Base-by-base conservation (phyloP, 768 basidiomycete genomes). In the Baorangia bicolor region DNA sequence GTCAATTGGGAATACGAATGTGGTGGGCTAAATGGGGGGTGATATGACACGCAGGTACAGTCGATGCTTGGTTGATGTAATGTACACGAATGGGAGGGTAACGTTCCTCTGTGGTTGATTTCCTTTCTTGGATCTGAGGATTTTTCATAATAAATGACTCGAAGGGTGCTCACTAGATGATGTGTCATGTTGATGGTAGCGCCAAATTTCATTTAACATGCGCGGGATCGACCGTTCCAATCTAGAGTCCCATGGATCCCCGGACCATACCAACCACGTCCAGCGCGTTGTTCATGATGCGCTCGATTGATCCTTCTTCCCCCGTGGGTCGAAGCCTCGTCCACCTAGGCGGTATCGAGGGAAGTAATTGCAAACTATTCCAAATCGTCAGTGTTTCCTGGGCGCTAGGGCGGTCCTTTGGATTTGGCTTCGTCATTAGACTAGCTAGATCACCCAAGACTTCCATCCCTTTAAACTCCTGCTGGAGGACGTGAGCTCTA, bases 221-320 rank as follows among this genome's bases (percentile, higher is more conserved):
- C 6, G 23, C 13, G 4, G 12, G 21, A 21, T 34, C 5, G 16
- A 4, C 14, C 5, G 30, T 16, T 47, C n/a, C 4, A 11, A 2
- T 30, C 41, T 57, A 57, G 14, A 39, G 12, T n/a, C 49, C 28
- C 18, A 60, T 31, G 23, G 59, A 50, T n/a, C 42, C 52, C 2
- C 61, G 49, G 21, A 63, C 50, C 50, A 55, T 46, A 16, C 43
- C 56, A 38, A 63, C 57, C 10, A 64, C 31, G 10, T 59, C 53
- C 39, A 59, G 9, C 0, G 61, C 50, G 10, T 63, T 14, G 11
- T 63, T 64, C 48, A 63, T 25, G 16, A 63, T 63, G 16, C 53
- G 53, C 16, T 55, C 51, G 1, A 63, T 49, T 0, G 61, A 53
- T 7, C 53, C 46, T 46, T 63, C 61, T 21, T 63, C 56, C 7